These are phyloP conservation scores for Wallemia hederae DNA, from an alignment of 1,284 basidiomycete genomes.

Conservation along the genomic window DNA sequence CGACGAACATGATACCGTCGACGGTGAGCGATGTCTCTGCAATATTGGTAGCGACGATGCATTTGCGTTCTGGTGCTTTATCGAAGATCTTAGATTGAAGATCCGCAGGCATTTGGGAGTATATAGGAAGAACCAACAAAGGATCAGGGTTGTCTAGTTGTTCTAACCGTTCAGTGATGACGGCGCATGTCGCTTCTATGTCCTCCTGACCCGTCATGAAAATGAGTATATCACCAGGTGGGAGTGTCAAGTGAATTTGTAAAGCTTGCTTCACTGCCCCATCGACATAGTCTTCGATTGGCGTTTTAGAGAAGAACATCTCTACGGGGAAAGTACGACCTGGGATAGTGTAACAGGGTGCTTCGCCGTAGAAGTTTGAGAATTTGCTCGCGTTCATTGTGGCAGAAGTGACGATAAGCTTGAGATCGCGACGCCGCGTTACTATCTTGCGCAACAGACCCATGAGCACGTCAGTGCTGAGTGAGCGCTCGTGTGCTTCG, in stretches of 20 bases:
- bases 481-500: constrained; percentile 82
- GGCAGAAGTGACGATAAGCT: constrained; percentile 88
- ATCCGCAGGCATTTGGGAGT: constrained; percentile 98
- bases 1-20: constrained; percentile 80
- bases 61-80: constrained; percentile 75
- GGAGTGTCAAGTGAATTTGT: constrained; percentile 76
- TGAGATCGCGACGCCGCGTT: constrained; percentile 64
- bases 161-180: constrained; percentile 57
- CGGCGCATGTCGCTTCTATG: constrained; percentile 80
- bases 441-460: constrained; percentile 75
- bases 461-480: constrained; percentile 93
- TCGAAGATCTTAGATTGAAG: constrained; percentile 95
- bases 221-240: constrained; percentile 83
- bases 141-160: constrained; percentile 71
- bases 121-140: constrained; percentile 74
- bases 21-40: constrained; percentile 87
- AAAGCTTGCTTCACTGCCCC: constrained; percentile 90
- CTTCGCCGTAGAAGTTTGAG: constrained; percentile 75
- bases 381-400: constrained; percentile 98
- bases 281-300: constrained; percentile 96
- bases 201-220: constrained; percentile 99
- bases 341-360: constrained; percentile 85
- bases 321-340: constrained; percentile 97
- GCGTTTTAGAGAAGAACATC: constrained; percentile 77
- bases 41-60: constrained; percentile 95